Evolutionary conservation across 176 grass and related monocot genomes (phyloP), one percentile per base, ranked within the genome.

Genomic region (Triticum timopheevii): DNA sequence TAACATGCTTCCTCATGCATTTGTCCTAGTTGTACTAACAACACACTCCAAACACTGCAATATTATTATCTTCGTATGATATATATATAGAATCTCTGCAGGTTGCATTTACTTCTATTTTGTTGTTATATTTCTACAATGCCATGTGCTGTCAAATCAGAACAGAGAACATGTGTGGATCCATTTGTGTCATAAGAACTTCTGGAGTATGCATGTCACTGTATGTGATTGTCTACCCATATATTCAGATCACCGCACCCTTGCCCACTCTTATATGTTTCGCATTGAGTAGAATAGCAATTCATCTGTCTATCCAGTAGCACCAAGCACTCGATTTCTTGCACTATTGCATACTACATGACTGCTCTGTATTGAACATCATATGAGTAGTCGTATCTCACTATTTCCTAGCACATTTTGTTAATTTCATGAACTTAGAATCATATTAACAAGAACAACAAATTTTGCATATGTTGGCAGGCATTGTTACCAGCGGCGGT

Each of bases 391-490:
- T 27, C 25, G 28, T 28, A 28, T 28, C 28, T 28, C 28, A 28
- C 28, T 36, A 49, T 67, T 45, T 47, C n/a, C n/a, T 13, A 25
- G n/a, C 1, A 0, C 22, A 25, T 47, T 15, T 16, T 72, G 13
- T 50, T 83, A 71, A 50, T 84, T 39, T 35, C 4, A 15, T 5
- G 4, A 64, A 28, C 16, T 10, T 68, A 0, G 19, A 5, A 50
- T 34, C 16, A 67, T 69, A 61, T 15, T 82, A 69, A 91, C 4
- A 40, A 56, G 34, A 73, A 25, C 71, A 66, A 61, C 10, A 33
- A 68, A 66, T 42, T 2, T 42, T 42, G 28, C 28, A 28, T 84
- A 27, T 7, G 15, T 31, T 88, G 45, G n/a, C 85, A 98, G 93
- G 75, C 61, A 80, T 77, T 63, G 38, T 74, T n/a, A 73, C 65